phyloP scores from a whole-genome alignment of 441 rosid genomes.

The Brassica hybrid region DNA sequence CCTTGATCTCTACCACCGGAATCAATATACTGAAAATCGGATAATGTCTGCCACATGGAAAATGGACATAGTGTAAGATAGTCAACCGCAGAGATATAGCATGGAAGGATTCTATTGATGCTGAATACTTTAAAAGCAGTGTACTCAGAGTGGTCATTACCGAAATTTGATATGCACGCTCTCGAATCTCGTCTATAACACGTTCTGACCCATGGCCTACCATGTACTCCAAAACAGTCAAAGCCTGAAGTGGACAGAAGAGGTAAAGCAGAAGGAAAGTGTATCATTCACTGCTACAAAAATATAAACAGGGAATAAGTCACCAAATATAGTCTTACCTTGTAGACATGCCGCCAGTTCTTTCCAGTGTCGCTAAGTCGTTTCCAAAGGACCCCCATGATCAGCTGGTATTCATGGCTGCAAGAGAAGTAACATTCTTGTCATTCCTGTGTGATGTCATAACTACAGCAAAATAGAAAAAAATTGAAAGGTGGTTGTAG shows the following conservation, averaged over 20 bases:
- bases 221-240: slow-evolving; percentile 94
- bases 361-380: slow-evolving; percentile 93
- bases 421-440: slow-evolving; percentile 39
- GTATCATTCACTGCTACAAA: slow-evolving; percentile 29
- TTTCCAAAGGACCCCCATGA: slow-evolving; percentile 90
- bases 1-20: slow-evolving; percentile 98
- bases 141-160: slow-evolving; percentile 48
- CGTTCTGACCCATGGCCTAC: too few relatives aligned
- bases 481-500: slow-evolving; percentile 36
- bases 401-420: slow-evolving; percentile 98
- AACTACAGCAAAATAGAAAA: slow-evolving; percentile 26
- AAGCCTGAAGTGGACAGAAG: slow-evolving; percentile 61
- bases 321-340: slow-evolving; percentile 54
- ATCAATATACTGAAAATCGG: slow-evolving; percentile 91
- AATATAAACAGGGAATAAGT: slow-evolving; percentile 15
- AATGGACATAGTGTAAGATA: slow-evolving; percentile 26
- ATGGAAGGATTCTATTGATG: slow-evolving; percentile 24
- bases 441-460: slow-evolving; percentile 32
- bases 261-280: slow-evolving; percentile 24
- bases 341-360: slow-evolving; percentile 99
- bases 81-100: slow-evolving; percentile 6
- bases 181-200: slow-evolving; percentile 91
- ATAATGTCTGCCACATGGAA: slow-evolving; percentile 66
- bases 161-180: slow-evolving; percentile 92
- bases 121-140: slow-evolving; percentile 24